Conservation (phyloP, 331 rosid genomes). For the Rosa hybrid region DNA sequence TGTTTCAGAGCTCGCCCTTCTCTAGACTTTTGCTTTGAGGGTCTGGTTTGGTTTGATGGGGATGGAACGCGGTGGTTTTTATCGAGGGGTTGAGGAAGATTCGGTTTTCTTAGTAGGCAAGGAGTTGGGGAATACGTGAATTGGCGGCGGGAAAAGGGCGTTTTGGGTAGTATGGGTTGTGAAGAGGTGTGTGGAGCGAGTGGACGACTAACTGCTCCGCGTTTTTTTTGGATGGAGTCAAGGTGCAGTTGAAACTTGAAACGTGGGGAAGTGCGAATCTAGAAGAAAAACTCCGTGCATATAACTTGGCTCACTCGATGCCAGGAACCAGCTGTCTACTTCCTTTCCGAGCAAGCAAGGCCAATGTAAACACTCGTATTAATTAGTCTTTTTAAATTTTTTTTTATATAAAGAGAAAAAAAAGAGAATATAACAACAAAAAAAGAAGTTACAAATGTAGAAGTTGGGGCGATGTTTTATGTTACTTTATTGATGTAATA, state of each 20-base stretch:
- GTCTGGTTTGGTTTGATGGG: neutral
- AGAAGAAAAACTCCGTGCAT: too few relatives aligned
- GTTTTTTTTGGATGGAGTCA: neutral
- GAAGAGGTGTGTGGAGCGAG: neutral
- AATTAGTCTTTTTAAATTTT: too few relatives aligned
- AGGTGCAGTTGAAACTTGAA: neutral
- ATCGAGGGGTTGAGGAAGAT: neutral
- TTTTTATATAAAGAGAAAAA: too few relatives aligned
- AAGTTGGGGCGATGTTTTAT: too few relatives aligned
- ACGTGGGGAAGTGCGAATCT: neutral
- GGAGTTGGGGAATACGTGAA: neutral
- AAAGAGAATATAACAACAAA: too few relatives aligned
- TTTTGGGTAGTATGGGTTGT: constrained; percentile 8
- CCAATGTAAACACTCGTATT: too few relatives aligned
- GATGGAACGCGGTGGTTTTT: neutral
- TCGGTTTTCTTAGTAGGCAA: constrained; percentile 6
- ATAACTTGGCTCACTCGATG: too few relatives aligned
- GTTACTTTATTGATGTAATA: too few relatives aligned
- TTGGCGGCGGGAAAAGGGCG: constrained; percentile 4
- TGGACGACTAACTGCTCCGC: neutral
- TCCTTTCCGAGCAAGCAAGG: too few relatives aligned
- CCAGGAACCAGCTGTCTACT: too few relatives aligned
- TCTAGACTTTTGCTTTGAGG: neutral
- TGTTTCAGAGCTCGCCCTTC: neutral
- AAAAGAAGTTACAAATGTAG: too few relatives aligned